Evolutionary conservation across 192 early-diverging fungal species (phyloP).

Genomic region (Coemansia sp.): DNA sequence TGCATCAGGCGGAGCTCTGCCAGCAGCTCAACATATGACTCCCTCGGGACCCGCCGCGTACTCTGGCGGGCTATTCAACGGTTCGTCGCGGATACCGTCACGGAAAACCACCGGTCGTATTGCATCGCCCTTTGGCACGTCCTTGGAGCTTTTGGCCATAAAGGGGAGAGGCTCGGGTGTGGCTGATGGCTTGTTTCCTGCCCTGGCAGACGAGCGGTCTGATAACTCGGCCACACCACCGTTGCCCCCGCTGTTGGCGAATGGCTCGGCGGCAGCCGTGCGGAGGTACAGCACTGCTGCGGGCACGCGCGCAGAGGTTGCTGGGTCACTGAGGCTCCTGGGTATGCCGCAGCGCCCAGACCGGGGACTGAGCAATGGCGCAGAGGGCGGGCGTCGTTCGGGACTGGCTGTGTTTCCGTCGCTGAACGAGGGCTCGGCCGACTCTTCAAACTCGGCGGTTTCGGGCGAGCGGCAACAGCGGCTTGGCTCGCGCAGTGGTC

Average conservation of each 20-base stretch:
- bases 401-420: slow-evolving; percentile 29
- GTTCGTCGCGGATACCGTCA: background rate
- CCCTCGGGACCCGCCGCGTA: no score
- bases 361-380: background rate
- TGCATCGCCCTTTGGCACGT: background rate
- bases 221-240: background rate
- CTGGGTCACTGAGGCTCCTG: background rate
- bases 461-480: slow-evolving; percentile 1
- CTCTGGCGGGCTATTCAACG: background rate
- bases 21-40: no score
- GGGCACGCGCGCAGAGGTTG: background rate
- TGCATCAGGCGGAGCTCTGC: background rate
- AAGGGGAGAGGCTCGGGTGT: background rate
- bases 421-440: slow-evolving; percentile 9
- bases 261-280: no score
- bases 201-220: background rate
- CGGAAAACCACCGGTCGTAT: background rate
- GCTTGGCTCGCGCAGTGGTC: background rate
- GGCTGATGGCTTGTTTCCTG: background rate
- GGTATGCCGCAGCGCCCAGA: background rate
- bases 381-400: background rate
- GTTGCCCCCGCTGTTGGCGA: background rate
- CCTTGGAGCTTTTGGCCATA: background rate
- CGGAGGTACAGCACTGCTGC: background rate
- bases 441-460: background rate